Base-by-base conservation (phyloP, 306 rosid species). In the Cucumis hystrix region DNA sequence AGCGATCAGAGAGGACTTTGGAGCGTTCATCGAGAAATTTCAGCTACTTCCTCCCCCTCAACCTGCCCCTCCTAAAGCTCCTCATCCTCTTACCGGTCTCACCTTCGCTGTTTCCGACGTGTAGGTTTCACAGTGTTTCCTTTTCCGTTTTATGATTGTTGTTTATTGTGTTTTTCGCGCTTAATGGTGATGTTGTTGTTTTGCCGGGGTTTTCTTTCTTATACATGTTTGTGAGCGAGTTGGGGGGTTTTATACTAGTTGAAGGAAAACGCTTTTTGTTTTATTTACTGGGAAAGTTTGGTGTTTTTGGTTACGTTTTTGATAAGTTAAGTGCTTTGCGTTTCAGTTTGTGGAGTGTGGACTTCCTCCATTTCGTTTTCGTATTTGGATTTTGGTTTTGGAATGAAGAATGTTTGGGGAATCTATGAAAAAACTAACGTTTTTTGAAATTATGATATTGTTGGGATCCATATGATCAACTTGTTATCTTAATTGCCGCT, bases 11-110 rank as follows among this genome's bases (percentile, higher is more conserved):
- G 85, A 87, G 43, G 99, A 96, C 76, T 96, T 92, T 12, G 98
- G 99, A 28, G 99, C 99, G 77, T 92, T 96, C 56, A 43, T 92
- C 37, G 74, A 81, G 49, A 88, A 83, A 84, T 82, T 96, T 80
- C 86, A 86, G 39, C 89, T 96, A 0, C 88, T 87, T 73, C 99
- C 99, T 82, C 99, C 98, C 18, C 97, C 98, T 0, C 98, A 85
- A 78, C 98, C 99, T 1, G 92, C 97, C 74, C 99, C 99, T 39
- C 98, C 99, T 17, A 96, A 89, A 80, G 99, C 99, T 63, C 99
- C 97, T 67, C 98, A 96, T 20, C 99, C 94, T 0, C 98, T 96
- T 74, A 85, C 97, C 56, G 86, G 85, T 14, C 93, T 96, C 83
- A 79, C 97, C 64, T 96, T 96, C 78, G 94, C 96, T 7, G 85